These are phyloP conservation scores for Ogataea glucozyma DNA, from an alignment of 805 yeast genomes.

Conservation along the genomic window DNA sequence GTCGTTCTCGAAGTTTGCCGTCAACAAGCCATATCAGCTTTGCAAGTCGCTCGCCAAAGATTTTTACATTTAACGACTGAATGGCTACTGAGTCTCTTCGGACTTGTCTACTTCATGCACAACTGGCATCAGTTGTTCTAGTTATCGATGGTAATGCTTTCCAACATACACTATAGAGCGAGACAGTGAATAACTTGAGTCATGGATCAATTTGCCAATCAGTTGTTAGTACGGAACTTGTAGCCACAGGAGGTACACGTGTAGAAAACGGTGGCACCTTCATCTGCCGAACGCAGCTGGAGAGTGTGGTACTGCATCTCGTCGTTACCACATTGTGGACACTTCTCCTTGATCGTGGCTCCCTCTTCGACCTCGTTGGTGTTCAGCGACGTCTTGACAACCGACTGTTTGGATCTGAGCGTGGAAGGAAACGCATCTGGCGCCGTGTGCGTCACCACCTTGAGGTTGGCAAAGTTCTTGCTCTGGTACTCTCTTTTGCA, in stretches of 20 bases:
- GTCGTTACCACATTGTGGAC: slow-evolving; percentile 98
- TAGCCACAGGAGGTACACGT: slow-evolving; percentile 93
- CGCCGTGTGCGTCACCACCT: slow-evolving; percentile 84
- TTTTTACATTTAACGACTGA: too few relatives aligned
- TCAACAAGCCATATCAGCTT: too few relatives aligned
- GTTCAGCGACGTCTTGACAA: slow-evolving; percentile 82
- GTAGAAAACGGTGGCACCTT: slow-evolving; percentile 98
- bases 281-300: slow-evolving; percentile 97
- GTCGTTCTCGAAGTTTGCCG: too few relatives aligned
- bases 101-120: too few relatives aligned
- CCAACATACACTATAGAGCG: too few relatives aligned
- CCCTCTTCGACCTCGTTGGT: slow-evolving; percentile 86
- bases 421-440: slow-evolving; percentile 94
- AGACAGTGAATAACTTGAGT: too few relatives aligned
- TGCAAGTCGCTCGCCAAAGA: too few relatives aligned
- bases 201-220: too few relatives aligned
- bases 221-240: slow-evolving; percentile 92
- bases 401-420: slow-evolving; percentile 76
- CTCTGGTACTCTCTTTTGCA: slow-evolving; percentile 45
- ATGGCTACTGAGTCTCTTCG: too few relatives aligned
- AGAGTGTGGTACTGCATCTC: slow-evolving; percentile 98
- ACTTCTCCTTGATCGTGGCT: slow-evolving; percentile 94
- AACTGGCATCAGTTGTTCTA: too few relatives aligned
- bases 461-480: slow-evolving; percentile 67
- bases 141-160: too few relatives aligned